A percentile compares a stretch with the other conserved stretches of the same genome.
phyloP scores from a whole-genome alignment of 495 filamentous ascomycete species.

The Daldinia bambusicola region DNA sequence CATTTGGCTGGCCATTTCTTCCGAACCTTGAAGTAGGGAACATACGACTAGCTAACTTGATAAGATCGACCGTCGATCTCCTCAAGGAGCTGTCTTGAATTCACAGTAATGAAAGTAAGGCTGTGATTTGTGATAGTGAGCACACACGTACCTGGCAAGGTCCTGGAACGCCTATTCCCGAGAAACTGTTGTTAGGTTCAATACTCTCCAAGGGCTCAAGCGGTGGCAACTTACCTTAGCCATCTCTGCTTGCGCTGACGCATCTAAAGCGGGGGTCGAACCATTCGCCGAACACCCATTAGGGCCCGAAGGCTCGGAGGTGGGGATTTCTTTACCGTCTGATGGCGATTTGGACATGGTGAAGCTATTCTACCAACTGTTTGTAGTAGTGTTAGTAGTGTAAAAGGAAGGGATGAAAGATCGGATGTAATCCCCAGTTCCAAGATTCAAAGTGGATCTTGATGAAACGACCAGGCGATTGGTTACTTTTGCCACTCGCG shows the following conservation, averaged over 20 bases:
- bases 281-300: slow-evolving; percentile 13
- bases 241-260: slow-evolving; percentile 41
- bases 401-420: slow-evolving; percentile 10
- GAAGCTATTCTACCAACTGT: slow-evolving; percentile 14
- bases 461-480: slow-evolving; percentile 11
- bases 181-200: slow-evolving; percentile 30
- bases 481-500: slow-evolving; percentile 19
- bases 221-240: slow-evolving; percentile 45
- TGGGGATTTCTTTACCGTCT: slow-evolving; percentile 15
- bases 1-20: slow-evolving; percentile 10
- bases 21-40: slow-evolving; percentile 28
- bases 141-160: slow-evolving; percentile 57
- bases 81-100: slow-evolving; percentile 5
- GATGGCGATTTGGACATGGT: slow-evolving; percentile 37
- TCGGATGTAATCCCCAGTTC: slow-evolving; percentile 15
- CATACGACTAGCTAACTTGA: slow-evolving; percentile 21
- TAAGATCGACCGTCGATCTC: slow-evolving; percentile 35
- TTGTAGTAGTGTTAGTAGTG: slow-evolving; percentile 2
- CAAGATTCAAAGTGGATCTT: slow-evolving; percentile 31
- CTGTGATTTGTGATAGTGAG: slow-evolving; percentile 7
- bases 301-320: slow-evolving; percentile 18
- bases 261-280: slow-evolving; percentile 22
- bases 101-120: slow-evolving; percentile 5
- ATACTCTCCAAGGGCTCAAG: not conserved
- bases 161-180: slow-evolving; percentile 58